Base-by-base conservation (phyloP, 2,329 filamentous ascomycete genomes). In the Talaromyces sp. region DNA sequence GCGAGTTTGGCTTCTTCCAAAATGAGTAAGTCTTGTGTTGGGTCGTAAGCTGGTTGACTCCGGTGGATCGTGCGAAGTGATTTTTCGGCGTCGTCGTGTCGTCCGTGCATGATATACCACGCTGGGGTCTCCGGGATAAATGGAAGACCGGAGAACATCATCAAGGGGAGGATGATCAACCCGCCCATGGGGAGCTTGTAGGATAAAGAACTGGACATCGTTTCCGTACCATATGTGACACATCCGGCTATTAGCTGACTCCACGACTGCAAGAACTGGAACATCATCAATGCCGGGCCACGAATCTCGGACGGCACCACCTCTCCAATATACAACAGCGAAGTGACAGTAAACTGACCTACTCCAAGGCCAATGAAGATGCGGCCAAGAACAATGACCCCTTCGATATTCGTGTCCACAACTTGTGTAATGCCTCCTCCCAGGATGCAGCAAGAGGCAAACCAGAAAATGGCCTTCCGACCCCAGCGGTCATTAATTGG, bases 221-320 rank as follows among this genome's bases (percentile, higher is more conserved):
- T 56, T 56, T 56, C 34, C 34, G 34, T 56, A 1, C 54, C 30
- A 34, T 56, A 56, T 27, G 54, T 33, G 31, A 53, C 51, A 53
- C 51, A 53, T 31, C 51, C 51, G 30, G 51, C 51, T 2, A 53
- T 14, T 5, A 53, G 27, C 27, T 53, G 51, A 53, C 51, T 53
- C 51, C 51, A 53, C 9, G 51, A 53, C 27, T 53, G 51, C 12
- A 53, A 23, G 12, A 53, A 53, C 10, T 53, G 27, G 27, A 53
- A 53, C 51, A 31, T 53, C 51, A 53, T 53, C 51, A 53, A 28
- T 53, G 51, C 51, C 51, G 51, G 50, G 12, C 51, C 51, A 31
- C 51, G 51, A 28, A 53, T 53, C 27, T 53, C 51, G 7, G 51
- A 53, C 8, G 51, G 51, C 4, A 27, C 27, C 51, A 53, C 51